Percentiles rank a stretch among this genome's conserved stretches.
These are phyloP conservation scores for Davidsoniella australis DNA, from an alignment of 2,329 filamentous ascomycete genomes.

Conservation along the genomic window DNA sequence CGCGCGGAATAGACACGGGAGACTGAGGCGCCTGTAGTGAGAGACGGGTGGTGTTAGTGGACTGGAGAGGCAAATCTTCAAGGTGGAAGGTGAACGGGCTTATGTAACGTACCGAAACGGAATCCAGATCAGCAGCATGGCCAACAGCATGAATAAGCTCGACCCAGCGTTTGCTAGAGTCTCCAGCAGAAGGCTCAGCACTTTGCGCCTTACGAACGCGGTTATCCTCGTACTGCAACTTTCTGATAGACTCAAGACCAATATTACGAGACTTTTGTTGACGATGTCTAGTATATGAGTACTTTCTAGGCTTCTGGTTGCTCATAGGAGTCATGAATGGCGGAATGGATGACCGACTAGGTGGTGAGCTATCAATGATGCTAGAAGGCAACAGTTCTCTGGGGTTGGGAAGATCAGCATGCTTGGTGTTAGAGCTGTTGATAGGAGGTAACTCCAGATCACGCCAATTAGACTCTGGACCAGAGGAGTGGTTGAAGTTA, in stretches of 20 bases:
- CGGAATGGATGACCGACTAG: slow-evolving; percentile 72
- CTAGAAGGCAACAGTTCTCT: slow-evolving; percentile 62
- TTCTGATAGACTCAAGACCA: slow-evolving; percentile 3
- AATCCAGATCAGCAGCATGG: slow-evolving; percentile 63
- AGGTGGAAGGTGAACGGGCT: neutral
- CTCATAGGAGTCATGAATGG: slow-evolving; percentile 62
- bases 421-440: slow-evolving; percentile 3
- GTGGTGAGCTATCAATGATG: slow-evolving; percentile 64
- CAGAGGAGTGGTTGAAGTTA: slow-evolving; percentile 2
- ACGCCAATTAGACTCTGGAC: slow-evolving; percentile 2
- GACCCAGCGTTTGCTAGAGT: slow-evolving; percentile 85
- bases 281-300: slow-evolving; percentile 66
- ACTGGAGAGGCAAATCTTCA: neutral
- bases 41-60: neutral
- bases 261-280: slow-evolving; percentile 43
- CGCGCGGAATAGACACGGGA: slow-evolving; percentile 44
- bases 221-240: slow-evolving; percentile 31
- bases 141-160: slow-evolving; percentile 81
- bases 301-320: slow-evolving; percentile 60
- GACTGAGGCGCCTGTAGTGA: slow-evolving; percentile 41
- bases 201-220: slow-evolving; percentile 69
- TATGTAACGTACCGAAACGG: slow-evolving; percentile 55
- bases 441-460: slow-evolving; percentile 7
- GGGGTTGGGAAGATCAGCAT: slow-evolving; percentile 25
- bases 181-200: slow-evolving; percentile 59